Base-by-base conservation (phyloP, 768 basidiomycete species). In the Hericium rajendrae region DNA sequence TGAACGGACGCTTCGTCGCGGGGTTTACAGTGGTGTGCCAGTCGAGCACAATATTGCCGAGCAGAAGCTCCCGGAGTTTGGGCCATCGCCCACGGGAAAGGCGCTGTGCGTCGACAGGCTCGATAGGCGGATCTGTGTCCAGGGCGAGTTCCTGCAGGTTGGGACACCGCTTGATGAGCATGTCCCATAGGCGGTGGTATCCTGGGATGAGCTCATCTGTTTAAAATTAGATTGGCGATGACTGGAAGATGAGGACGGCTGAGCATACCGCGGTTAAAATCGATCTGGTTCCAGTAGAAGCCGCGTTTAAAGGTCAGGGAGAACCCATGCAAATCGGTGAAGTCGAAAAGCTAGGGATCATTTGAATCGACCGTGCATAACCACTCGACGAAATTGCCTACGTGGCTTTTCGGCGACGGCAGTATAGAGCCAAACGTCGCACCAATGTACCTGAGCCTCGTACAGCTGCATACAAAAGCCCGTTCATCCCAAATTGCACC, bases 51-150 rank as follows among this genome's bases (percentile, higher is more conserved):
- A 88, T 76, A 59, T 88, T 84, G 0, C 87, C 86, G 6, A 91
- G 71, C 2, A 74, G 72, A 13, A 91, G 73, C 39, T 78, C 74
- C 37, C 76, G 79, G 12, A 91, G 72, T 26, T 73, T 74, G 3
- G 85, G 85, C 88, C 88, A 91, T 54, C 78, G 78, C 10, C 82
- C 86, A 48, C 74, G 64, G 46, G 80, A 78, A 10, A 91, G 71
- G 1, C 73, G 73, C 20, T 77, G 79, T 3, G 79, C 76, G 60
- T 84, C 82, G 8, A 79, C 74, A 16, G 83, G 80, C 26, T 69
- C 65, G 12, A 80, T 71, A 1, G 76, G 69, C 12, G 81, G 80
- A 37, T 71, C 71, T 3, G 82, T 81, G 20, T 81, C 73, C 32
- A 90, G 75, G 48, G 73, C 68, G 4, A 91, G 74, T 55, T 84